Conservation (phyloP, 2,329 filamentous ascomycete genomes). For the Reticulascus tulasneorum region DNA sequence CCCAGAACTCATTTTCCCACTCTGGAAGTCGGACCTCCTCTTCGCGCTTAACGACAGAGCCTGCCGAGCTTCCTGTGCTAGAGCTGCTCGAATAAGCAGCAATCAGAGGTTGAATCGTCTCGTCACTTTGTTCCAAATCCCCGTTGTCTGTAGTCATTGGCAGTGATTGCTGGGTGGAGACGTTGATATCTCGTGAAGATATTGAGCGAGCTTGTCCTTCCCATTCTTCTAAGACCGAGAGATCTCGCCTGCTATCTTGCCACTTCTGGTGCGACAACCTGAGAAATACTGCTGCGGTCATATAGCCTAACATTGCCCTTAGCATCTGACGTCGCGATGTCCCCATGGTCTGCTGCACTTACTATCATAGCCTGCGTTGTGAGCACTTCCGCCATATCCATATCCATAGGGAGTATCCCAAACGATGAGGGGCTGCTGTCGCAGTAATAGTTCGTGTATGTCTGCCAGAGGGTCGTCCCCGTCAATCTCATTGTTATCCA, state of each 20-base stretch:
- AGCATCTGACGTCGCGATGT: not conserved
- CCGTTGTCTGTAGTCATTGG: no score
- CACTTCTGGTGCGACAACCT: conserved; percentile 3
- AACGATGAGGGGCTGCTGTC: not conserved
- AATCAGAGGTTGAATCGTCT: not conserved
- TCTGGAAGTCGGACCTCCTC: not conserved
- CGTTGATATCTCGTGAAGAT: no score
- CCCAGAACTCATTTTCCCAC: conserved; percentile 14
- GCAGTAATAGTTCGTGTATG: conserved; percentile 1
- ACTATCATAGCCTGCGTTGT: conserved; percentile 9
- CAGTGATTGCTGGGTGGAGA: no score
- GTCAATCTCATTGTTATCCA: conserved; percentile 22
- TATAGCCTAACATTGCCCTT: conserved; percentile 1
- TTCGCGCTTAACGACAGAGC: no score
- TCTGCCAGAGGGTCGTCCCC: conserved; percentile 7
- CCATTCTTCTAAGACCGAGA: conserved; percentile 56
- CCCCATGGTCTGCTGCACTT: not conserved
- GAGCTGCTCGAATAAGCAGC: conserved; percentile 28
- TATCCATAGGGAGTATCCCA: conserved; percentile 5
- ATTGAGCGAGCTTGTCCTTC: no score
- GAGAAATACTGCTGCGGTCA: conserved; percentile 3
- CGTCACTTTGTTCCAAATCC: no score
- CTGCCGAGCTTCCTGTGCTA: conserved; percentile 9
- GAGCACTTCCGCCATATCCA: not conserved
- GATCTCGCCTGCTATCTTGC: conserved; percentile 38